These are phyloP conservation scores for Capsicum pubescens DNA, from an alignment of 257 asterid species.

Conservation along the genomic window DNA sequence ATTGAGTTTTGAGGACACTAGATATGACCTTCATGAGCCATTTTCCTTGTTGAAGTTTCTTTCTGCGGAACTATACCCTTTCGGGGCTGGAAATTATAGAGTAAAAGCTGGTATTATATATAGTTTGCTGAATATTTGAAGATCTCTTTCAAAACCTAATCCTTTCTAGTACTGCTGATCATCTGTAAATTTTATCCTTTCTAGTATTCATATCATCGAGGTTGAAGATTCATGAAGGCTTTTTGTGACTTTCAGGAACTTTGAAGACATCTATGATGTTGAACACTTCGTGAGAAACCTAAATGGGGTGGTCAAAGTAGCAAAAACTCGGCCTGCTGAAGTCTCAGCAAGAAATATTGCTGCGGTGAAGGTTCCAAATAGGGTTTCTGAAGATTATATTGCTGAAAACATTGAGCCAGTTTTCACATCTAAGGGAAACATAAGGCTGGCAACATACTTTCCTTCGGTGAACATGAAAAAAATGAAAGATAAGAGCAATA, in stretches of 20 bases:
- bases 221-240: neutral
- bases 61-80: neutral
- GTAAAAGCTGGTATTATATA: neutral
- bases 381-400: conserved; percentile 73
- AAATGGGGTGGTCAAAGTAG: conserved; percentile 82
- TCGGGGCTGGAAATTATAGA: neutral
- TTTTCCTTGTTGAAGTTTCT: neutral
- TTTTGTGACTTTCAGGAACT: conserved; percentile 57
- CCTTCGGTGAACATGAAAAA: conserved; percentile 94
- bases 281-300: conserved; percentile 64
- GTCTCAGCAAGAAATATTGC: conserved; percentile 68
- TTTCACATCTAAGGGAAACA: conserved; percentile 75
- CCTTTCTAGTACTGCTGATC: conserved; percentile 6
- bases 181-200: neutral
- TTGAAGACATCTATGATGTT: conserved; percentile 71
- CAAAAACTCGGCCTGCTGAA: conserved; percentile 58
- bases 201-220: neutral
- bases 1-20: neutral
- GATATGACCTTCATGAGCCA: neutral
- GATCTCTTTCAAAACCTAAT: neutral
- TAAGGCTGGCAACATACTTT: conserved; percentile 84
- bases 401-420: conserved; percentile 77
- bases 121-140: neutral
- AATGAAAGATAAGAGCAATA: conserved; percentile 52
- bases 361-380: conserved; percentile 87